Evolutionary conservation across 306 rosid species (phyloP), one percentile per base, ranked within the genome.

Genomic region (Cicer pinnatifidum): DNA sequence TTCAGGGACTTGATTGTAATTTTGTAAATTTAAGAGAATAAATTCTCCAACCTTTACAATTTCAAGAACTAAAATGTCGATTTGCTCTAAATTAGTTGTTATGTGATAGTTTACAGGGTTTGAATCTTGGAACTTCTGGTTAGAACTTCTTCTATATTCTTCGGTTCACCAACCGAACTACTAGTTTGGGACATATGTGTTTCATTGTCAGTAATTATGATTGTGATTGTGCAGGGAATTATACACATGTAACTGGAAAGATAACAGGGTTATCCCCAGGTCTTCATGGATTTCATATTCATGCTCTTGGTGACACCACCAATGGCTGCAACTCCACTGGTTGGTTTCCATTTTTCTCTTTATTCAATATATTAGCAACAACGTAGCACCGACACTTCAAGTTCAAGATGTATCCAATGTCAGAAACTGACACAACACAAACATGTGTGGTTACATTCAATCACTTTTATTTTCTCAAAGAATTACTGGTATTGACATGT

Each of bases 261-360:
- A 77, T 91, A 6, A 58, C 69, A 38, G 94, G 96, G 6, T 82
- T 91, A 8, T 69, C 87, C 1, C 86, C 88, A 0, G 88, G 90
- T 47, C 79, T 79, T 65, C 88, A 86, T 39, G 90, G 83, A 0
- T 86, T 86, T 68, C 90, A 86, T 81, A 73, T 86, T 53, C 90
- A 86, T 58, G 88, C 90, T 52, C 75, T 86, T 8, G 88, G 90
- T 60, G 90, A 86, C 52, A 86, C 88, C 63, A 81, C 90, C 56
- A 86, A 86, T 69, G 90, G 90, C 63, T 86, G 90, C 86, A 86
- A 72, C 53, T 86, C 88, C 79, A 81, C 88, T 33, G 88, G 64
- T 20, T 47, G 82, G 12, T 15, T 40, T 43, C 1, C 75, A 64
- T 60, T 50, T 61, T 75, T 11, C 45, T 47, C 13, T 57, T 40